Conservation (phyloP, 2,329 filamentous ascomycete genomes). For the Curvularia sp. region DNA sequence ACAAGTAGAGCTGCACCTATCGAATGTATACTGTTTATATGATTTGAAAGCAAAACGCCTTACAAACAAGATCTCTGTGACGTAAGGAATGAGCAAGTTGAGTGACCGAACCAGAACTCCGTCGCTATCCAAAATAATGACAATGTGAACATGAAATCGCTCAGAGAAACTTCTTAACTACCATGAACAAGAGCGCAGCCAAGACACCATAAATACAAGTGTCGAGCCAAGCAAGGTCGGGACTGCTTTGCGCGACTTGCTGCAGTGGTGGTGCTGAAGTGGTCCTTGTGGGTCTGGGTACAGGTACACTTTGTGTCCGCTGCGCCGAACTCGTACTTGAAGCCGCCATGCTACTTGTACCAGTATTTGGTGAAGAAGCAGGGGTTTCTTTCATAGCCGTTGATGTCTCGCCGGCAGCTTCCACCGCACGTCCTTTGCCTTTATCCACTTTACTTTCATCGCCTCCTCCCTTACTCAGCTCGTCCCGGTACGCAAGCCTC, state of each 20-base stretch:
- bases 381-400: constrained; percentile 15
- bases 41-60: neutral
- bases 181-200: constrained; percentile 72
- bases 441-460: constrained; percentile 28
- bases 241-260: constrained; percentile 37
- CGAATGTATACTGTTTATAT: neutral
- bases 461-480: constrained; percentile 60
- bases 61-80: neutral
- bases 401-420: constrained; percentile 1
- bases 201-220: constrained; percentile 77
- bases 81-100: neutral
- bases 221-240: constrained; percentile 76
- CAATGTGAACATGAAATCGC: neutral
- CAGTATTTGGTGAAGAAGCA: neutral
- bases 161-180: constrained; percentile 59
- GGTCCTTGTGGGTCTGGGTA: constrained; percentile 26
- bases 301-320: constrained; percentile 1
- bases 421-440: constrained; percentile 29
- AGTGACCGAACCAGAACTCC: neutral
- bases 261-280: constrained; percentile 20
- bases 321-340: constrained; percentile 1
- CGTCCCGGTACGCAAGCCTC: constrained; percentile 74
- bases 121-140: neutral
- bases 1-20: neutral
- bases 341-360: neutral